These are phyloP conservation scores for Ceriops tagal DNA, from an alignment of 345 rosid genomes.

Conservation along the genomic window DNA sequence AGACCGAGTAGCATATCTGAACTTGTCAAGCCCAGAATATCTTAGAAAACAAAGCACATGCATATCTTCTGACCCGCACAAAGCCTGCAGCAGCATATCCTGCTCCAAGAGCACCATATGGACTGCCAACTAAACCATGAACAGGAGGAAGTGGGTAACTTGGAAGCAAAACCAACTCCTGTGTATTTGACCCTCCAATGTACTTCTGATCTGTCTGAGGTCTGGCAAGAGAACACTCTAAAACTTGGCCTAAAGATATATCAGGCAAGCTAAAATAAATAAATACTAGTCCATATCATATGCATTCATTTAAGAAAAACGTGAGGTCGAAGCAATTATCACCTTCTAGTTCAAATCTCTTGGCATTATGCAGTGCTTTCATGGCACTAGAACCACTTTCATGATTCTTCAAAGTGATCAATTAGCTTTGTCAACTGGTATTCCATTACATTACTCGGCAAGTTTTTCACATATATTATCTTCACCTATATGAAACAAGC, in stretches of 20 bases:
- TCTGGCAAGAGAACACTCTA: slow-evolving; percentile 94
- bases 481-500: slow-evolving; percentile 56
- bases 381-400: slow-evolving; percentile 75
- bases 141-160: slow-evolving; percentile 64
- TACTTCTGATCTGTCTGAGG: slow-evolving; percentile 84
- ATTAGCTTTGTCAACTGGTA: slow-evolving; percentile 70
- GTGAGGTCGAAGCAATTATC: slow-evolving; percentile 10
- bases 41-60: neutral
- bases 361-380: slow-evolving; percentile 81
- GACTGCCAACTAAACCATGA: slow-evolving; percentile 66
- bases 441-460: slow-evolving; percentile 71
- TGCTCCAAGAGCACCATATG: slow-evolving; percentile 54
- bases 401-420: slow-evolving; percentile 71
- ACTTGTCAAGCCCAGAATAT: neutral
- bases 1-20: too few relatives aligned
- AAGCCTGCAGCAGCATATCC: slow-evolving; percentile 69
- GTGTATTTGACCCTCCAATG: slow-evolving; percentile 44
- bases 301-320: slow-evolving; percentile 5
- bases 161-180: slow-evolving; percentile 58
- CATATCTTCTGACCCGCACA: slow-evolving; percentile 56
- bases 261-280: slow-evolving; percentile 14
- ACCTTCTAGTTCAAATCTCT: slow-evolving; percentile 92
- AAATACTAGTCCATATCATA: neutral
- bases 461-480: slow-evolving; percentile 83
- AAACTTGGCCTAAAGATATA: slow-evolving; percentile 54